Percentiles rank a stretch among this genome's conserved stretches.
Conservation (phyloP, 2,329 filamentous ascomycete genomes). For the Colletotrichum sp. region DNA sequence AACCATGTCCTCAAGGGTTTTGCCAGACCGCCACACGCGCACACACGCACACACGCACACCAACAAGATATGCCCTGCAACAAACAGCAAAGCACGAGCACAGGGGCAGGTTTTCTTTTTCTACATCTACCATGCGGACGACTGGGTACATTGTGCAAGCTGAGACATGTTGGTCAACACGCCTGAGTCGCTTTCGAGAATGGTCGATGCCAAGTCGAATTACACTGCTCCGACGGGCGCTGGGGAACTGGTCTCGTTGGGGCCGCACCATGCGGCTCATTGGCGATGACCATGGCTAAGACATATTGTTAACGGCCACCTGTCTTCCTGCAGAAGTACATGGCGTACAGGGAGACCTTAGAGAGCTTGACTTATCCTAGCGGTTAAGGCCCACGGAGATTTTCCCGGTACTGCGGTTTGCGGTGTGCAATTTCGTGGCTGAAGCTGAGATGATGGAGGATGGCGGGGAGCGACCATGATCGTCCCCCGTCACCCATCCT, state of each 20-base stretch:
- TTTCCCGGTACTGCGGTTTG: not conserved
- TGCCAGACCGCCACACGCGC: not conserved
- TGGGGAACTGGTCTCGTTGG: not conserved
- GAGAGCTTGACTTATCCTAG: not conserved
- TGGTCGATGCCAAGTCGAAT: not conserved
- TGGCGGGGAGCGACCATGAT: not conserved
- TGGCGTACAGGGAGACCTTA: not conserved
- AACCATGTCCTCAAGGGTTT: not conserved
- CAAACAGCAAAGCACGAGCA: not conserved
- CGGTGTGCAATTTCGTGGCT: not conserved
- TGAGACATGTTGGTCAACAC: not conserved
- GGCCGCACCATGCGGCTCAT: not conserved
- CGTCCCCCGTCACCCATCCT: not conserved
- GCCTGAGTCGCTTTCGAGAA: not conserved
- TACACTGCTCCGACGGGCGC: not conserved
- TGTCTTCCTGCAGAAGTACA: not conserved
- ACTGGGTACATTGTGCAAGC: not conserved
- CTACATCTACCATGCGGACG: not conserved
- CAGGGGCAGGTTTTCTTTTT: not conserved
- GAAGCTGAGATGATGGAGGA: not conserved
- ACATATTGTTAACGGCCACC: not conserved
- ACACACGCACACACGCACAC: not conserved
- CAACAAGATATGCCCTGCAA: not conserved
- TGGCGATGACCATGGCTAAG: not conserved
- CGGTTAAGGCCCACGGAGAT: not conserved